Evolutionary conservation across 345 rosid species (phyloP).

Genomic region (Erodium maritimum): DNA sequence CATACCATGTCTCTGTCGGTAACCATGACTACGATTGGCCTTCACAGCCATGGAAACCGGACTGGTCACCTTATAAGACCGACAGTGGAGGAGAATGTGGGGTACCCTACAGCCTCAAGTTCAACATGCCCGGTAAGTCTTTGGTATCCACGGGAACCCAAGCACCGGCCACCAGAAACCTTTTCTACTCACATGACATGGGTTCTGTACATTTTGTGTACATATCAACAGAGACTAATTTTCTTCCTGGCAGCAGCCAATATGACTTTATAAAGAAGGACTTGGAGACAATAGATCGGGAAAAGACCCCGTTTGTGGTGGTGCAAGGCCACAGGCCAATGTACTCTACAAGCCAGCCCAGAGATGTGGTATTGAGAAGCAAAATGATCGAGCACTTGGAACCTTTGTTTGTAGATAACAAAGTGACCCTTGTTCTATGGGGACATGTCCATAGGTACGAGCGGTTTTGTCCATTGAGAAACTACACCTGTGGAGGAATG

Average conservation of each 20-base stretch:
- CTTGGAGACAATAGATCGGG: constrained; percentile 62
- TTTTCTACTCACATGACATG: constrained; percentile 67
- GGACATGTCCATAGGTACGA: constrained; percentile 92
- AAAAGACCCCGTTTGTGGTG: constrained; percentile 68
- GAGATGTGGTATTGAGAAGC: constrained; percentile 43
- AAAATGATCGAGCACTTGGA: constrained; percentile 72
- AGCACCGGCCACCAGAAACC: constrained; percentile 62
- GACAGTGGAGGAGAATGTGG: constrained; percentile 96
- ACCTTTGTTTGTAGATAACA: constrained; percentile 59
- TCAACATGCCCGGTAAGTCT: constrained; percentile 85
- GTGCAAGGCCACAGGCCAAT: constrained; percentile 92
- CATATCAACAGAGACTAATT: constrained; percentile 79
- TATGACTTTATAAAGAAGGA: constrained; percentile 59
- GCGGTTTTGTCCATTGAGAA: constrained; percentile 79
- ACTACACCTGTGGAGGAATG: constrained; percentile 48
- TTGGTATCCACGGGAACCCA: constrained; percentile 54
- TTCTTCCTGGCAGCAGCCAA: constrained; percentile 64
- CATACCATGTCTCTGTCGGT: constrained; percentile 89
- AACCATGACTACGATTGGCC: constrained; percentile 96
- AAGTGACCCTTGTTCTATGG: constrained; percentile 78
- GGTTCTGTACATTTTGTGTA: constrained; percentile 71
- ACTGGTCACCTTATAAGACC: constrained; percentile 54
- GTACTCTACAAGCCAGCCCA: constrained; percentile 66
- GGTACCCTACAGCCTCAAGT: constrained; percentile 79
- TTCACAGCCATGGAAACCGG: constrained; percentile 79